phyloP scores from a whole-genome alignment of 306 rosid genomes.

The Begonia masoniana region DNA sequence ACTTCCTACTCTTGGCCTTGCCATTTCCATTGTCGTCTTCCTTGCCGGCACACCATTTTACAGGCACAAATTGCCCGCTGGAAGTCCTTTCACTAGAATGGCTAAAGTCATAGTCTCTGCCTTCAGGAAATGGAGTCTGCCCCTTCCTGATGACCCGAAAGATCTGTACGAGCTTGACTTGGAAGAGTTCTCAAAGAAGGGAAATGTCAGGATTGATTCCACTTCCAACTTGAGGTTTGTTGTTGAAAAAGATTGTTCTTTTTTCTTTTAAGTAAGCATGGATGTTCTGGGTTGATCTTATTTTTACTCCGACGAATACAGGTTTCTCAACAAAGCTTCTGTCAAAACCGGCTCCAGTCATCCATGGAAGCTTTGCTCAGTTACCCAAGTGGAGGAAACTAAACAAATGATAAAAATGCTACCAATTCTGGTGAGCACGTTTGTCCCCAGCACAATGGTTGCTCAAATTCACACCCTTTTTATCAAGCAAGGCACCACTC shows the following conservation, averaged over 20 bases:
- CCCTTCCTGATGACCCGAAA: slow-evolving; percentile 42
- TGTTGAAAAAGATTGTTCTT: background rate
- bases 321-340: slow-evolving; percentile 33
- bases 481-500: slow-evolving; percentile 87
- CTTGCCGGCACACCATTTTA: slow-evolving; percentile 59
- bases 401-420: slow-evolving; percentile 66
- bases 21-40: slow-evolving; percentile 47
- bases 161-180: slow-evolving; percentile 45
- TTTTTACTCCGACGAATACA: slow-evolving; percentile 2
- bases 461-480: slow-evolving; percentile 76
- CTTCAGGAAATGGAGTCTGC: slow-evolving; percentile 37
- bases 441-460: slow-evolving; percentile 71
- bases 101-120: slow-evolving; percentile 59
- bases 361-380: slow-evolving; percentile 40
- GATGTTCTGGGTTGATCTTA: too few species aligned
- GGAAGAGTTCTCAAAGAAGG: slow-evolving; percentile 30
- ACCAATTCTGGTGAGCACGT: slow-evolving; percentile 44
- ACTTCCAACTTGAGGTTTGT: slow-evolving; percentile 64
- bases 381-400: slow-evolving; percentile 84
- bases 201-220: slow-evolving; percentile 45
- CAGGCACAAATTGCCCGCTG: slow-evolving; percentile 50
- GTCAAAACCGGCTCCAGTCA: slow-evolving; percentile 23
- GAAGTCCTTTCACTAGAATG: slow-evolving; percentile 41
- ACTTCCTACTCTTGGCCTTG: slow-evolving; percentile 70
- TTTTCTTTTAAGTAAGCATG: background rate